These are phyloP conservation scores for Candida frijolesensis DNA, from an alignment of 1,139 yeast genomes.

Conservation along the genomic window DNA sequence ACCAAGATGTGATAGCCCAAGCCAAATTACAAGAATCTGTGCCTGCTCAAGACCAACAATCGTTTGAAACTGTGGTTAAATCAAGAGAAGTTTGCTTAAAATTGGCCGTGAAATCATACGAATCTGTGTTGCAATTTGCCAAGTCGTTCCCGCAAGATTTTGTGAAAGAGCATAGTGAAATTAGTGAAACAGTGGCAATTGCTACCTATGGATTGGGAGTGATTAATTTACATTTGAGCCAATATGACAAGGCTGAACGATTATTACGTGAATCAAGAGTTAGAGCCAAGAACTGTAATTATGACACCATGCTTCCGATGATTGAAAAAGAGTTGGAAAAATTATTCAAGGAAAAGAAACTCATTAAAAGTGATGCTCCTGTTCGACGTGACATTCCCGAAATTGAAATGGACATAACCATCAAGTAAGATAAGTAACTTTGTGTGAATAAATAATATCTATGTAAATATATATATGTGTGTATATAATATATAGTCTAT, in stretches of 20 bases:
- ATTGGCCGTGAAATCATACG: conserved; percentile 49
- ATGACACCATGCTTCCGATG: conserved; percentile 61
- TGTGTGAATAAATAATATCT: conserved; percentile 1
- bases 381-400: conserved; percentile 12
- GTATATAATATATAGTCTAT: neutral
- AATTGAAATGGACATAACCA: conserved; percentile 22
- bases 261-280: conserved; percentile 70
- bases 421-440: conserved; percentile 12
- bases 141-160: conserved; percentile 46
- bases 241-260: conserved; percentile 60
- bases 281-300: conserved; percentile 69
- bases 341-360: conserved; percentile 36
- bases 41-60: conserved; percentile 17
- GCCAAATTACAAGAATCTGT: conserved; percentile 10
- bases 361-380: conserved; percentile 8
- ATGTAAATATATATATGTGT: neutral
- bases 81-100: conserved; percentile 43
- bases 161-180: conserved; percentile 22
- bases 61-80: conserved; percentile 15
- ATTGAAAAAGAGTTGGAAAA: conserved; percentile 67
- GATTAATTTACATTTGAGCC: conserved; percentile 59
- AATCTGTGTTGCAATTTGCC: conserved; percentile 57
- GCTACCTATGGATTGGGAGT: conserved; percentile 89
- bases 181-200: conserved; percentile 68
- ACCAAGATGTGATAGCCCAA: conserved; percentile 7